Base-by-base conservation (phyloP, 1,284 basidiomycete species). In the Cystobasidium sp. region DNA sequence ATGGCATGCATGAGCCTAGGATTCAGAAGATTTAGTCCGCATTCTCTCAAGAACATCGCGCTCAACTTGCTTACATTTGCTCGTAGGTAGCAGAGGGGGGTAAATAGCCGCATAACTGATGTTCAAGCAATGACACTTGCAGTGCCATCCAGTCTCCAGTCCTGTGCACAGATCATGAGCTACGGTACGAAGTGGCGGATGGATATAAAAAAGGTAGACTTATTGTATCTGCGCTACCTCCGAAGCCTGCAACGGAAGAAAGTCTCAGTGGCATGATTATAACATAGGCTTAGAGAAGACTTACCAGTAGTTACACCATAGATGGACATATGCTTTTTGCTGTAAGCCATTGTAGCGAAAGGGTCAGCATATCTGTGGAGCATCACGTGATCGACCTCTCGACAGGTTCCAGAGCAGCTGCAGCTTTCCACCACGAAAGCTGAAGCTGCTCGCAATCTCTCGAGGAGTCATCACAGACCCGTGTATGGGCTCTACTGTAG, bases 221-320 rank as follows among this genome's bases (percentile, higher is more conserved):
- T 66, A 66, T 46, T 10, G 49, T 49, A n/a, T 76, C 67, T 51
- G 61, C 63, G 62, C 53, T 78, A 61, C 51, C 71, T 53, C 72
- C 62, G 37, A 59, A 68, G 22, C 20, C 39, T 66, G 43, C 47
- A 31, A 31, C 5, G 31, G 31, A 31, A 31, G 31, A 31, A 5
- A 31, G 31, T 2, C 2, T 51, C 16, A 51, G 47, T 51, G 3
- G 6, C 47, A 51, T 16, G 24, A 14, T 8, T 14, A 14, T 14
- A 22, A 14, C n/a, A n/a, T n/a, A n/a, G n/a, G n/a, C n/a, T n/a
- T n/a, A n/a, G n/a, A n/a, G n/a, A n/a, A n/a, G n/a, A 53, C 43
- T 51, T 41, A 66, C 91, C 91, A 18, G 91, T 92, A 53, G 89
- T 89, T 44, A 92, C 89, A 47, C 91, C 91, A 78, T 92, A 93